Evolutionary conservation across 2,329 filamentous ascomycete species (phyloP).

Genomic region (Diaporthe ilicicola): DNA sequence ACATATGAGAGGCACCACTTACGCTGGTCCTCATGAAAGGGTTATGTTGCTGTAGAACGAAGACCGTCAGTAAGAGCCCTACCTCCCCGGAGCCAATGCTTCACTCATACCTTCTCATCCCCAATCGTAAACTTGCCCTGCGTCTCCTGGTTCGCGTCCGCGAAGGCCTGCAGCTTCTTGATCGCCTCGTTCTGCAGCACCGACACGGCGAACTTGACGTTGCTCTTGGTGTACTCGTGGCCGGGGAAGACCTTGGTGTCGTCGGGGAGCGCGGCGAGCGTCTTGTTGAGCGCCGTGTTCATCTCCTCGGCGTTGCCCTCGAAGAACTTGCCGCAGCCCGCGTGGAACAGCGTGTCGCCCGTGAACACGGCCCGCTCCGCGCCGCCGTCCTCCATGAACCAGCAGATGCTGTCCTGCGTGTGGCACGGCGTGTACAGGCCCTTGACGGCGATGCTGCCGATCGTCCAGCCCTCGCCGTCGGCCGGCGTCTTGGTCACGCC

Average conservation of each 20-base stretch:
- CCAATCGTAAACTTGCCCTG: conserved; percentile 97
- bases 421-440: conserved; percentile 97
- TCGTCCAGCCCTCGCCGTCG: conserved; percentile 79
- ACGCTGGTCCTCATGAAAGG: conserved; percentile 93
- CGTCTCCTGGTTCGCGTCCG: conserved; percentile 82
- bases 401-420: conserved; percentile 98
- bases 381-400: conserved; percentile 83
- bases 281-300: conserved; percentile 91
- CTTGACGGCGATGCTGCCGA: conserved; percentile 84
- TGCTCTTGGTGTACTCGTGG: conserved; percentile 98
- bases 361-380: conserved; percentile 85
- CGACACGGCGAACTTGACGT: conserved; percentile 85
- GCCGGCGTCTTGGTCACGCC: conserved; percentile 79
- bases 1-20: conserved; percentile 45
- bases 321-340: conserved; percentile 94
- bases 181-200: conserved; percentile 80
- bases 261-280: conserved; percentile 80
- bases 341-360: conserved; percentile 95
- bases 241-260: conserved; percentile 95
- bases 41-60: conserved; percentile 76
- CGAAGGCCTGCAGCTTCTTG: conserved; percentile 79
- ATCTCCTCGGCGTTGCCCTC: conserved; percentile 91
- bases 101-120: conserved; percentile 84
- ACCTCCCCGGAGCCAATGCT: background rate
- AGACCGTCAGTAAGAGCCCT: conserved; percentile 3